A percentile compares a stretch with the other conserved stretches of the same genome.
Conservation (phyloP, 257 asterid genomes). For the Catharanthus roseus region DNA sequence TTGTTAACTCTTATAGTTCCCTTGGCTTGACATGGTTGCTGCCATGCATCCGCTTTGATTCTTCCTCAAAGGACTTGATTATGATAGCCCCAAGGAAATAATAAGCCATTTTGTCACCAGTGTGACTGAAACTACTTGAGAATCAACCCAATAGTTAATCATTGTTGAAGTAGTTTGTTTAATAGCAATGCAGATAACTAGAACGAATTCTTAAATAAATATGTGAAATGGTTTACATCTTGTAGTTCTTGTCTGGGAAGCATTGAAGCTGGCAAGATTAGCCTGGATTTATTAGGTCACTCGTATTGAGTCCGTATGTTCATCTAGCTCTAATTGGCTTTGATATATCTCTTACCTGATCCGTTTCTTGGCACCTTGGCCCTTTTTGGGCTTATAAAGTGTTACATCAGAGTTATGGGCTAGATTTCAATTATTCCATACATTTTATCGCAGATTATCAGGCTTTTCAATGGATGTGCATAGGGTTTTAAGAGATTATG, state of each 20-base stretch:
- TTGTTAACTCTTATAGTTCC: background rate
- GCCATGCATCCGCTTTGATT: background rate
- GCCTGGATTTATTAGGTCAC: background rate
- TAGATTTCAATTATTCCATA: background rate
- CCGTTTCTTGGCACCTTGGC: background rate
- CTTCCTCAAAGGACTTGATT: slow-evolving; percentile 6
- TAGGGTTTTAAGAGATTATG: background rate
- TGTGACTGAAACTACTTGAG: background rate
- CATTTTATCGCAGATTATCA: background rate
- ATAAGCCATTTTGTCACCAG: no score
- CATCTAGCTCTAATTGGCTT: background rate
- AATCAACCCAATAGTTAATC: background rate
- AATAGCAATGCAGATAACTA: background rate
- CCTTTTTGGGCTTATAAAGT: background rate
- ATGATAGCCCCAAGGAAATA: background rate
- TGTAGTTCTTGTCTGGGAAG: background rate
- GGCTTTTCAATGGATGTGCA: background rate
- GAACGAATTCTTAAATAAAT: background rate
- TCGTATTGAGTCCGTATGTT: background rate
- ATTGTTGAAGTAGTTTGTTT: background rate
- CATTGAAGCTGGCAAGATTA: background rate
- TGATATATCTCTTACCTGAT: background rate
- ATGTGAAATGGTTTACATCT: background rate
- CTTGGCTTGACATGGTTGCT: background rate
- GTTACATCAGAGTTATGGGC: background rate